Percentiles rank a stretch among this genome's conserved stretches.
phyloP scores from a whole-genome alignment of 371 early-diverging fungal genomes.

The Rhizopus arrhizus region DNA sequence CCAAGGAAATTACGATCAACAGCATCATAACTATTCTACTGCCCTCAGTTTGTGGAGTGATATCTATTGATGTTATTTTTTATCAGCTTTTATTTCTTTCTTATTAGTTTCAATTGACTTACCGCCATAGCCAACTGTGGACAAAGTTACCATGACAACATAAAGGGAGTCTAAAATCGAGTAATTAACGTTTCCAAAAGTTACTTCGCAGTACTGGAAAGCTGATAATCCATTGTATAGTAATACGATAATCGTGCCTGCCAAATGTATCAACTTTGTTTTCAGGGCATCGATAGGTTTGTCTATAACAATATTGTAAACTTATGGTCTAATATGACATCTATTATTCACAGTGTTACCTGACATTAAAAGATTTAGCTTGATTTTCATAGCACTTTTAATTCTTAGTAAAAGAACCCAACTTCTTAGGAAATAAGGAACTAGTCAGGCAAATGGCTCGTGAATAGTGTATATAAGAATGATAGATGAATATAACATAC shows the following conservation, averaged over 20 bases:
- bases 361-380: slow-evolving; percentile 58
- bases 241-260: slow-evolving; percentile 64
- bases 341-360: slow-evolving; percentile 11
- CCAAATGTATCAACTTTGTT: slow-evolving; percentile 61
- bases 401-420: slow-evolving; percentile 61
- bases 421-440: slow-evolving; percentile 67
- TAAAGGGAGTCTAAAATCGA: slow-evolving; percentile 59
- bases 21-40: slow-evolving; percentile 70
- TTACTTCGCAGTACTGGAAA: slow-evolving; percentile 70
- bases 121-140: slow-evolving; percentile 83
- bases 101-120: neutral
- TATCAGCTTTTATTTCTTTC: neutral
- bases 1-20: slow-evolving; percentile 68
- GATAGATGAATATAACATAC: slow-evolving; percentile 18
- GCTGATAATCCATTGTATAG: slow-evolving; percentile 72
- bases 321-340: neutral
- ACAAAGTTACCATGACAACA: slow-evolving; percentile 66
- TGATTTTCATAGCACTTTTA: slow-evolving; percentile 61
- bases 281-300: slow-evolving; percentile 60
- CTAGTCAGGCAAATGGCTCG: slow-evolving; percentile 15
- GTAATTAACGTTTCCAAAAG: slow-evolving; percentile 56
- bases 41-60: slow-evolving; percentile 63
- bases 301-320: slow-evolving; percentile 15
- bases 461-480: too few species aligned
- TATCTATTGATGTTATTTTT: slow-evolving; percentile 48